A percentile compares a stretch with the other conserved stretches of the same genome.
Evolutionary conservation across 352 stramenopile species (phyloP).

Genomic region (Phytophthora sansomeana): DNA sequence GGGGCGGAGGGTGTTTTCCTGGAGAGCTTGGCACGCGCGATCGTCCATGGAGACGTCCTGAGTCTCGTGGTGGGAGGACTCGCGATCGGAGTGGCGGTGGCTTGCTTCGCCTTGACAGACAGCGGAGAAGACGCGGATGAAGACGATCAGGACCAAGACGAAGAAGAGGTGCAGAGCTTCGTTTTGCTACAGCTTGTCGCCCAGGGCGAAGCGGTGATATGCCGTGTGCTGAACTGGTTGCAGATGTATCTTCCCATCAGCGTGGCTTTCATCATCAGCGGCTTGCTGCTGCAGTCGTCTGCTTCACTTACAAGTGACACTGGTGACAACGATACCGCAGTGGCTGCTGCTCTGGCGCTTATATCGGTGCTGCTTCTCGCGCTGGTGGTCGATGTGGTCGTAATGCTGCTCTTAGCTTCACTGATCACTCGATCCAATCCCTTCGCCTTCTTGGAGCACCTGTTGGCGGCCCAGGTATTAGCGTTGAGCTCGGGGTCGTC

Average conservation of each 20-base stretch:
- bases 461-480: constrained; percentile 59
- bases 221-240: constrained; percentile 46
- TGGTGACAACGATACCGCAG: constrained; percentile 8
- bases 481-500: constrained; percentile 60
- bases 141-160: constrained; percentile 5
- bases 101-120: constrained; percentile 23
- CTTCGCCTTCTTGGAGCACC: constrained; percentile 51
- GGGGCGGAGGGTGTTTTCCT: constrained; percentile 47
- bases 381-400: constrained; percentile 49
- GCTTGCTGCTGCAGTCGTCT: constrained; percentile 42
- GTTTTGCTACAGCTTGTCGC: constrained; percentile 58
- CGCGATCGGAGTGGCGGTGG: constrained; percentile 41
- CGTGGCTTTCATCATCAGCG: constrained; percentile 54
- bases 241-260: constrained; percentile 51
- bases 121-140: constrained; percentile 1
- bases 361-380: constrained; percentile 56
- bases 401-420: constrained; percentile 44
- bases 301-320: constrained; percentile 4
- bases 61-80: constrained; percentile 45
- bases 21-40: constrained; percentile 31
- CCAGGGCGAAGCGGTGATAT: constrained; percentile 53
- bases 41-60: constrained; percentile 47
- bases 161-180: constrained; percentile 26
- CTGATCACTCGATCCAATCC: constrained; percentile 59
- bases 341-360: constrained; percentile 49